Conservation (phyloP, 768 basidiomycete species). For the Tylopilus subfusipes region DNA sequence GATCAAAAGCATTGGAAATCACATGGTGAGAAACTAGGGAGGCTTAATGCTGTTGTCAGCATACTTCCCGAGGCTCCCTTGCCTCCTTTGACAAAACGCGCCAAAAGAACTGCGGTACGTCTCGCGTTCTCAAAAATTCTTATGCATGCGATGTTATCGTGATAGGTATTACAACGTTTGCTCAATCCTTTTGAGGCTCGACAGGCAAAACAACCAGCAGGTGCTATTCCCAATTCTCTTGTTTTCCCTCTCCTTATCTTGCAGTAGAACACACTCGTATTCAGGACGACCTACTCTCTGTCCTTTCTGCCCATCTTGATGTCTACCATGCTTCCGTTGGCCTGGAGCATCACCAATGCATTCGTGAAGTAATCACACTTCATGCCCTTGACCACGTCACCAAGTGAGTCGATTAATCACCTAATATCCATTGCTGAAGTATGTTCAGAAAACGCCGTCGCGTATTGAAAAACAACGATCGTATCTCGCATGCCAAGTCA, state of each 20-base stretch:
- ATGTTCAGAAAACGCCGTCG: conserved; percentile 76
- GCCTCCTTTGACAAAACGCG: conserved; percentile 25
- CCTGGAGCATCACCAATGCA: conserved; percentile 58
- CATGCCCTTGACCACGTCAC: conserved; percentile 88
- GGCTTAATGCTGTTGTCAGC: conserved; percentile 49
- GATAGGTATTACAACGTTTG: conserved; percentile 57
- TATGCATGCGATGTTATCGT: not conserved
- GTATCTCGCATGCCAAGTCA: conserved; percentile 70
- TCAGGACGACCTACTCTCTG: conserved; percentile 66
- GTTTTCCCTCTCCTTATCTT: conserved; percentile 5
- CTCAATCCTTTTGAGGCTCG: conserved; percentile 50
- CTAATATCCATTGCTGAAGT: not conserved
- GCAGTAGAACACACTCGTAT: conserved; percentile 46
- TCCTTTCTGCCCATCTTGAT: conserved; percentile 68
- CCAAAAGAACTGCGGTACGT: conserved; percentile 24
- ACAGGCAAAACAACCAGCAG: conserved; percentile 51
- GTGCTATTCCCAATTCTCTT: conserved; percentile 30
- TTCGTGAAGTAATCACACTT: conserved; percentile 67
- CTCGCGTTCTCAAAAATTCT: not conserved
- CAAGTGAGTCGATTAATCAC: conserved; percentile 49
- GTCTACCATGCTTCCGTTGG: conserved; percentile 66
- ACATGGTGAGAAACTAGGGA: conserved; percentile 47
- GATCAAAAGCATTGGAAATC: conserved; percentile 58
- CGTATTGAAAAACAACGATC: conserved; percentile 92
- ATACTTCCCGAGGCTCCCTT: conserved; percentile 40